Base-by-base conservation (phyloP, 805 yeast genomes). In the Tanozyma kutaoensis region DNA sequence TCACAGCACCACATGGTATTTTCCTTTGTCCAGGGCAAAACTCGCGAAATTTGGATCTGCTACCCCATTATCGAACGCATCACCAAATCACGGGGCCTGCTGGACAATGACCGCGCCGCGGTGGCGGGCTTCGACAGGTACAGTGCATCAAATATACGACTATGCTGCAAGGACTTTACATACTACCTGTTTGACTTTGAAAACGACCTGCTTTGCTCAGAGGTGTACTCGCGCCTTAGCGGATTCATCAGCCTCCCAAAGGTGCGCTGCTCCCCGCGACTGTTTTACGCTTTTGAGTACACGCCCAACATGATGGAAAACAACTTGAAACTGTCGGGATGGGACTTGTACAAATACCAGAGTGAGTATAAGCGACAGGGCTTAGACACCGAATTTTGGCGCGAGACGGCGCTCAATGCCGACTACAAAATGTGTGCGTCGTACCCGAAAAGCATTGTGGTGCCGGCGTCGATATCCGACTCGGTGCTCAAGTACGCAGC, bases 1-100 rank as follows among this genome's bases (percentile, higher is more conserved):
- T 50, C 61, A 3, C 43, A 50, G 2, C 45, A 38, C 32, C 66
- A 59, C 36, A 45, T 58, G 31, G 62, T 59, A 7, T 59, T 59
- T 10, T 10, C 8, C 8, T 17, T 17, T 10, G 20, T 10, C 20
- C 20, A 33, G 37, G 20, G 19, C 32, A 31, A 32, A 37, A 43
- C 58, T 7, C 58, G 72, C 31, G 97, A 91, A 48, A 69, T 82
- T 17, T 91, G 97, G 98, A 66, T 84, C 17, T 78, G 93, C 32
- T 88, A 84, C 49, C 95, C 96, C 1, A 69, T 85, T 35, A 73
- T 86, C 18, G 76, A 71, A 25, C 61, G 60, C 25, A 71, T 77
- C 1, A 67, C 66, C 38, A 64, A 70, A 46, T 55, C 68, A 34
- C 49, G 68, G 35, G 73, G 86, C 35, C 48, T 77, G 28, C n/a